Base-by-base conservation (phyloP, 306 rosid species). In the Leucaena leucocephala region DNA sequence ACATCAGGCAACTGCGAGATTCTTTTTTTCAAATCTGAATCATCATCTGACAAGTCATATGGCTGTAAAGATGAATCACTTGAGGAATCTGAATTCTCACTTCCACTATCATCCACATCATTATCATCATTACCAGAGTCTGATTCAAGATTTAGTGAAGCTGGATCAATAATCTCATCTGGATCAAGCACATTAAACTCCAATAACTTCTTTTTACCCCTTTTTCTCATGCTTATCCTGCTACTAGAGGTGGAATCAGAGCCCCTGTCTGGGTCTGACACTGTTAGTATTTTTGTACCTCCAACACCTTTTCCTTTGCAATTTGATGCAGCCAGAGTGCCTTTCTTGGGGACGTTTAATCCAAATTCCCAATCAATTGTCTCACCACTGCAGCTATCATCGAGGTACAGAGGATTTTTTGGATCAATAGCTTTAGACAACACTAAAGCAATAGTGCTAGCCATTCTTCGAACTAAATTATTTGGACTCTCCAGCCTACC, bases 401-500 rank as follows among this genome's bases (percentile, higher is more conserved):
- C 98, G 80, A 92, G 96, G 84, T 90, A 91, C 64, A 95, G 79
- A 78, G 97, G 98, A 88, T 92, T 95, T 84, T 91, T 85, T 36
- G 98, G 98, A 85, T 95, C 98, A 74, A 95, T 87, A 70, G 90
- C 90, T 92, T 85, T 92, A 72, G 98, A 95, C 84, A 95, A 88
- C 68, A 74, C 90, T 76, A 95, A 85, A 81, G 98, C 98, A 84
- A 95, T 77, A 78, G 67, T 61, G 77, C 96, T 82, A 79, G 98
- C 94, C 98, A 92, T 95, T 89, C 88, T 95, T 50, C 98, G 90
- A 73, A 90, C 86, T 73, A 90, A 82, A 82, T 82, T 80, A 79
- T 88, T 86, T 61, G 97, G 98, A 85, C 89, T 95, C 86, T 95
- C 98, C 88, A 95, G 80, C 90, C 98, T 90, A 88, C 94, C 98